phyloP scores from a whole-genome alignment of 2,329 filamentous ascomycete species.

The Hymenoscyphus fraxineus region DNA sequence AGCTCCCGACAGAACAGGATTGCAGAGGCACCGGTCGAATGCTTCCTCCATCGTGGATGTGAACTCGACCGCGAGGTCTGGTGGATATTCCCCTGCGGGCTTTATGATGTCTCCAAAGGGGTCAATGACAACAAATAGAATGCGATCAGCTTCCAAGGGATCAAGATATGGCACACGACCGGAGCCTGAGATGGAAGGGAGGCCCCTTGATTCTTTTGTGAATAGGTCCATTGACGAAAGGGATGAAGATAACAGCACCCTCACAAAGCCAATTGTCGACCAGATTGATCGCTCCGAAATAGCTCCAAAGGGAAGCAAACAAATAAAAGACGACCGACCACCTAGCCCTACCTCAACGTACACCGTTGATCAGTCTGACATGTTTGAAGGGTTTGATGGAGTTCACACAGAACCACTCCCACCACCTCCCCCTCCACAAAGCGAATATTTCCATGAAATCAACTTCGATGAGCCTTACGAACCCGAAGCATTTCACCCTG shows the following conservation, averaged over 20 bases:
- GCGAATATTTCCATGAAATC: neutral
- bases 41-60: constrained; percentile 64
- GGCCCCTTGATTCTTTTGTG: constrained; percentile 35
- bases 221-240: constrained; percentile 30
- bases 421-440: constrained; percentile 2
- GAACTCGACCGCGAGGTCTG: constrained; percentile 62
- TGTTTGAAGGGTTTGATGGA: constrained; percentile 80
- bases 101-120: constrained; percentile 65
- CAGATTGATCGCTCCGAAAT: constrained; percentile 16
- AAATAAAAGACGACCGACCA: constrained; percentile 20
- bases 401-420: constrained; percentile 54
- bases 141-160: constrained; percentile 53
- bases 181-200: constrained; percentile 35
- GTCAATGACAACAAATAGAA: constrained; percentile 49
- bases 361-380: constrained; percentile 62
- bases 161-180: constrained; percentile 37
- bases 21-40: constrained; percentile 45
- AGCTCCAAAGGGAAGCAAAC: constrained; percentile 6
- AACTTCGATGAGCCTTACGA: constrained; percentile 3
- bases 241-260: constrained; percentile 25
- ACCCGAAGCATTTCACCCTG: neutral
- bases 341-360: constrained; percentile 29
- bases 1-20: constrained; percentile 34
- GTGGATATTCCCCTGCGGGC: constrained; percentile 65
- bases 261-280: constrained; percentile 26